A percentile compares a stretch with the other conserved stretches of the same genome.
Conservation (phyloP, 169 alveolate genomes). For the Plasmodium gonderi region DNA sequence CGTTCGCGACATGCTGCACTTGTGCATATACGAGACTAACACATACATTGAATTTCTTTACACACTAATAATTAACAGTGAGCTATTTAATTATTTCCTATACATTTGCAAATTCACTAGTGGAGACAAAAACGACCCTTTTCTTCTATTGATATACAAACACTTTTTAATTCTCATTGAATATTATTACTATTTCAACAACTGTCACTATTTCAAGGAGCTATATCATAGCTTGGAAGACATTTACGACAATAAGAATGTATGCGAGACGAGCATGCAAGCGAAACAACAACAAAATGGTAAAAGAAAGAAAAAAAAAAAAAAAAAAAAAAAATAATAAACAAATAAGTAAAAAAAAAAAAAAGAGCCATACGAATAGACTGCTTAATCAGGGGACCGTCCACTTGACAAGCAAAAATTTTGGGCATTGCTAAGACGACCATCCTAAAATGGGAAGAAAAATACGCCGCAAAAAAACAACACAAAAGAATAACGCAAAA, state of each 20-base stretch:
- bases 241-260: conserved; percentile 7
- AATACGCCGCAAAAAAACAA: not conserved
- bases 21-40: conserved; percentile 22
- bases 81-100: conserved; percentile 36
- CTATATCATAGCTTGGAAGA: conserved; percentile 2
- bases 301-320: not conserved
- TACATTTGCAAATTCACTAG: conserved; percentile 23
- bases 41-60: conserved; percentile 50
- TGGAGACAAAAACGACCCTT: conserved; percentile 29
- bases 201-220: conserved; percentile 5
- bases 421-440: no score
- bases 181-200: conserved; percentile 26
- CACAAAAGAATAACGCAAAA: not conserved
- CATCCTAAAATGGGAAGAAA: no score
- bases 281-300: not conserved
- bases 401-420: no score
- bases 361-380: no score
- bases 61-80: conserved; percentile 31
- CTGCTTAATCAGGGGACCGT: no score
- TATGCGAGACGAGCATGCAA: not conserved
- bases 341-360: no score
- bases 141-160: conserved; percentile 17
- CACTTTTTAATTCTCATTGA: conserved; percentile 32
- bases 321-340: no score
- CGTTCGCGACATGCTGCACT: not conserved